Conservation (phyloP, 1,284 basidiomycete species). For the Taiwanofungus camphoratus region DNA sequence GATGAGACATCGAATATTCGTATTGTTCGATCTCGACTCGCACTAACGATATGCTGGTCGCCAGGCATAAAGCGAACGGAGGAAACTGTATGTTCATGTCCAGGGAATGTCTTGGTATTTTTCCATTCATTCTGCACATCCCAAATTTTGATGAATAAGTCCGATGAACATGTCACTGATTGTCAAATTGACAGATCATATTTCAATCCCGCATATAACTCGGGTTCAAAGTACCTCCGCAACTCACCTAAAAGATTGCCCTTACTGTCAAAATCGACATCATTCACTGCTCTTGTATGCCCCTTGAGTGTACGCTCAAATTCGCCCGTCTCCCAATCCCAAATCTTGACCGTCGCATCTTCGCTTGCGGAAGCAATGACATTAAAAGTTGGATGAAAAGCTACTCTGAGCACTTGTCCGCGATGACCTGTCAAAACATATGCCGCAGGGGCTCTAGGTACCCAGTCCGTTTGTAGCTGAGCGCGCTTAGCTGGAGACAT, state of each 20-base stretch:
- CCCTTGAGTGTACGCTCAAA: constrained; percentile 75
- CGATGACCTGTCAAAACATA: constrained; percentile 66
- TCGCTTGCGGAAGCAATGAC: constrained; percentile 65
- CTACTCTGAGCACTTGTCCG: constrained; percentile 52
- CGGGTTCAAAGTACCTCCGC: no score
- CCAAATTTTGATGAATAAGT: constrained; percentile 79
- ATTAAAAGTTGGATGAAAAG: constrained; percentile 72
- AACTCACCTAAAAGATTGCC: constrained; percentile 60
- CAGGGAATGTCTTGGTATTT: constrained; percentile 66
- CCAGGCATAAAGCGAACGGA: constrained; percentile 69
- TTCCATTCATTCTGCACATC: constrained; percentile 70
- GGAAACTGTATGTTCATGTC: constrained; percentile 75
- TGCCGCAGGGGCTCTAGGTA: constrained; percentile 59
- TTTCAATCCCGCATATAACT: background rate
- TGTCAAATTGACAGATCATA: background rate
- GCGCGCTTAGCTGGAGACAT: constrained; percentile 23
- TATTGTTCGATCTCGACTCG: constrained; percentile 69
- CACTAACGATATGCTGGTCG: constrained; percentile 62
- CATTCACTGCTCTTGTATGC: constrained; percentile 70
- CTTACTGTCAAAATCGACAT: constrained; percentile 69
- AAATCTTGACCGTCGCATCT: constrained; percentile 71
- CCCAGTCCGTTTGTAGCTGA: constrained; percentile 52
- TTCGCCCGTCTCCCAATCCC: constrained; percentile 84
- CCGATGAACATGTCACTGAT: constrained; percentile 66
- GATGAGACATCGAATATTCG: constrained; percentile 70